Conservation (phyloP, 768 basidiomycete genomes). For the Naganishia kalamii region DNA sequence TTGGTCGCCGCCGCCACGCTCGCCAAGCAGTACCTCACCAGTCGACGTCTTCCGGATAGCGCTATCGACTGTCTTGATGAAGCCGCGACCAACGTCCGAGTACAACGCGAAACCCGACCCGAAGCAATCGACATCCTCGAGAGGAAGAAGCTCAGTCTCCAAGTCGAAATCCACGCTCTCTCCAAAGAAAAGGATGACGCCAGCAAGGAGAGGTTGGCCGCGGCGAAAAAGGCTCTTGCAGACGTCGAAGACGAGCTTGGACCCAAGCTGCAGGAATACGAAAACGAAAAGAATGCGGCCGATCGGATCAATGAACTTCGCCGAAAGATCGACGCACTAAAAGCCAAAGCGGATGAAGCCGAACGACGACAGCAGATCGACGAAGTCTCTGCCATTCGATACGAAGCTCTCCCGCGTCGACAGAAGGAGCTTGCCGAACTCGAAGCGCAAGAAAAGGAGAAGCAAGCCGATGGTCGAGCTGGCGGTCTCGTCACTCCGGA, state of each 20-base stretch:
- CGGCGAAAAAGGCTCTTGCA: conserved; percentile 69
- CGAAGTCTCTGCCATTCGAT: conserved; percentile 63
- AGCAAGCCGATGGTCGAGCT: conserved; percentile 51
- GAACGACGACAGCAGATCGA: conserved; percentile 65
- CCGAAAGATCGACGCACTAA: conserved; percentile 80
- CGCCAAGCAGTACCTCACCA: conserved; percentile 77
- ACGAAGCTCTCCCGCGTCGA: conserved; percentile 85
- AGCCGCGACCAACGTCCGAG: conserved; percentile 74
- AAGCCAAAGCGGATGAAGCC: conserved; percentile 85
- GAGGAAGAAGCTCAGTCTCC: conserved; percentile 77
- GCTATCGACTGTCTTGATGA: conserved; percentile 92
- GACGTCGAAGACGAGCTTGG: conserved; percentile 77
- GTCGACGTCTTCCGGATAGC: conserved; percentile 49
- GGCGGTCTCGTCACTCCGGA: conserved; percentile 64
- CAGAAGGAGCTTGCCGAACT: conserved; percentile 52
- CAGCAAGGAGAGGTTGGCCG: conserved; percentile 71
- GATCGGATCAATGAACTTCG: conserved; percentile 72
- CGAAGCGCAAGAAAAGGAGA: conserved; percentile 65
- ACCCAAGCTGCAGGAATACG: conserved; percentile 77
- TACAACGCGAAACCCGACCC: conserved; percentile 87
- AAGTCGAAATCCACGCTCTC: conserved; percentile 90
- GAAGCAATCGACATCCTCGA: conserved; percentile 89
- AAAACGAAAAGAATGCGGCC: conserved; percentile 73
- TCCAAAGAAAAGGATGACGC: conserved; percentile 85
- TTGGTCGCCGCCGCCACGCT: conserved; percentile 83